phyloP scores from a whole-genome alignment of 257 asterid genomes.

The Oldenlandia corymbosa region DNA sequence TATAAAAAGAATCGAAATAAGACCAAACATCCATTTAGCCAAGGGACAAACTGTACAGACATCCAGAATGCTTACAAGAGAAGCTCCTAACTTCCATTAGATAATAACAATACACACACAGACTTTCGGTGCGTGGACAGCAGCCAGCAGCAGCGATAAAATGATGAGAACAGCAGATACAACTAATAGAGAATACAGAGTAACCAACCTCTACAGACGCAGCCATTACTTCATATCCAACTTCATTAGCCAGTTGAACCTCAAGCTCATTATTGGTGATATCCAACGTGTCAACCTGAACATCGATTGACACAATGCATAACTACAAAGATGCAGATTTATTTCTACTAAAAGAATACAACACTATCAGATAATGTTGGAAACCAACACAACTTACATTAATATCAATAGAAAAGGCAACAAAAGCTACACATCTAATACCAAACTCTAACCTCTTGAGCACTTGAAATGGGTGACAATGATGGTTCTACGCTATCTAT shows the following conservation, averaged over 20 bases:
- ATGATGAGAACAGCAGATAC: neutral
- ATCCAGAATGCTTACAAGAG: neutral
- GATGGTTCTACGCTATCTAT: constrained; percentile 37
- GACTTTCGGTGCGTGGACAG: neutral
- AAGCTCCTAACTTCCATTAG: neutral
- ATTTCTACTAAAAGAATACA: neutral
- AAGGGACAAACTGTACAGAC: neutral
- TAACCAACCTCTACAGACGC: constrained; percentile 45
- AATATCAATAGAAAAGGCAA: neutral
- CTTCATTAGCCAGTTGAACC: constrained; percentile 41
- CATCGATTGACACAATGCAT: constrained; percentile 13
- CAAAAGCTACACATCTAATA: neutral
- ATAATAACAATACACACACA: neutral
- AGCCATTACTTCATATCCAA: constrained; percentile 28
- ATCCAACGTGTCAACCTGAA: constrained; percentile 46
- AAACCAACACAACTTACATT: neutral
- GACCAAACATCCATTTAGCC: neutral
- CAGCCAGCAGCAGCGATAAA: neutral
- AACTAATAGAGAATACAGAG: neutral
- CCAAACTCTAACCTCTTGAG: constrained; percentile 39
- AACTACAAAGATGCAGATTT: neutral
- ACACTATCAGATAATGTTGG: neutral
- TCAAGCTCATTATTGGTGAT: constrained; percentile 27
- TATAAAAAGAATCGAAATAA: neutral
- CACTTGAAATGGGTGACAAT: constrained; percentile 25